A percentile compares a stretch with the other conserved stretches of the same genome.
phyloP scores from a whole-genome alignment of 305 asterid genomes.

The Solanum aculeatissimum region DNA sequence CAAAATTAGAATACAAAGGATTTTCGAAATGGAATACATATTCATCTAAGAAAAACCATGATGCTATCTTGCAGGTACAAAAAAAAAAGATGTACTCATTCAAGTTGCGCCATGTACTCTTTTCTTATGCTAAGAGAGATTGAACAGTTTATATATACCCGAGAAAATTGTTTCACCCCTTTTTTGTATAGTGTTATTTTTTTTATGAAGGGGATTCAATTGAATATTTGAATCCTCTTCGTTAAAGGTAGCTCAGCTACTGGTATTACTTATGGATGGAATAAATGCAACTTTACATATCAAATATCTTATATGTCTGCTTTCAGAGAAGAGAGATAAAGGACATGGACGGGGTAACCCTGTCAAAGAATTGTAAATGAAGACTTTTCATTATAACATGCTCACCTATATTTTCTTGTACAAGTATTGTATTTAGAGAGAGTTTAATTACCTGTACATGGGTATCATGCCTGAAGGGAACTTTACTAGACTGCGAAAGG shows the following conservation, averaged over 20 bases:
- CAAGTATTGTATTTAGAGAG: background rate
- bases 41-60: conserved; percentile 44
- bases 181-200: too few species aligned
- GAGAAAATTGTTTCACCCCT: too few species aligned
- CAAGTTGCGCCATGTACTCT: background rate
- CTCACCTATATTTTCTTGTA: background rate
- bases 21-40: conserved; percentile 45
- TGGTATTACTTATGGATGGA: background rate
- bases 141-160: background rate
- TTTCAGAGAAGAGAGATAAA: conserved; percentile 24
- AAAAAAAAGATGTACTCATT: too few species aligned
- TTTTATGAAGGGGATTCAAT: background rate
- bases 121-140: background rate
- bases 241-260: background rate
- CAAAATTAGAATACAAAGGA: conserved; percentile 25
- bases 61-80: conserved; percentile 51
- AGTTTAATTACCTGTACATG: conserved; percentile 37
- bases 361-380: background rate
- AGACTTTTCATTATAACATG: background rate
- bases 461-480: conserved; percentile 63
- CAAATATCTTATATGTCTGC: background rate
- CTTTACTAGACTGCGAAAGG: conserved; percentile 44
- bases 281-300: background rate
- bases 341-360: conserved; percentile 52
- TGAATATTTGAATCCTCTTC: too few species aligned